Base-by-base conservation (phyloP, 2,329 filamentous ascomycete genomes). In the Penicillium sp. region DNA sequence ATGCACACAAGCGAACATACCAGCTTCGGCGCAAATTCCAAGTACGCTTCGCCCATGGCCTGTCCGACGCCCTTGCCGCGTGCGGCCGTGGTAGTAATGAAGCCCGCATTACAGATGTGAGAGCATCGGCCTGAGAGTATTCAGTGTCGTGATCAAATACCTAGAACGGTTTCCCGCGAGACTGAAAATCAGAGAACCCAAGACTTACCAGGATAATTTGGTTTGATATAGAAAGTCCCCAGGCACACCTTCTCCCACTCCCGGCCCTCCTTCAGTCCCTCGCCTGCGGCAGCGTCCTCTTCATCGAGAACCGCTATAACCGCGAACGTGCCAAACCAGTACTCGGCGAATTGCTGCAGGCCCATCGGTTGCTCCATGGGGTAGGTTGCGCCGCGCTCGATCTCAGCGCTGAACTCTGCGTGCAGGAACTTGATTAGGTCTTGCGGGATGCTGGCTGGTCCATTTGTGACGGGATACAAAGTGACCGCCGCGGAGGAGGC, bases 171-270 rank as follows among this genome's bases (percentile, higher is more conserved):
- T n/a, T n/a, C n/a, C n/a, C n/a, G 33, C 17, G 15, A 41, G 5
- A 17, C 3, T 28, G n/a, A 27, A 25, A 16, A 23, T 27, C 4
- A 33, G 11, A 7, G 19, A 13, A 26, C n/a, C 6, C 21, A 11
- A 18, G 9, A 55, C 49, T 36, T 41, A 67, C 64, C 64, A 11
- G 64, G 64, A 60, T 67, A 67, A 56, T 67, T 67, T 19, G 64
- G 64, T 51, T 68, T 68, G 19, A 64, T 49, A 61, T 68, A 68
- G 49, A 67, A 68, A 29, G 64, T 68, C 17, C 64, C 64, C 50
- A 67, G 25, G 43, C 64, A 67, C 26, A 54, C 54, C 39, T 39
- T 57, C 42, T 57, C 56, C 64, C 64, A 68, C 27, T 67, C 50
- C 35, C 59, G 48, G 1, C 49, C 62, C 19, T 60, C 53, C 11